Evolutionary conservation across 306 rosid species (phyloP).

Genomic region (Adenanthera pavonina): DNA sequence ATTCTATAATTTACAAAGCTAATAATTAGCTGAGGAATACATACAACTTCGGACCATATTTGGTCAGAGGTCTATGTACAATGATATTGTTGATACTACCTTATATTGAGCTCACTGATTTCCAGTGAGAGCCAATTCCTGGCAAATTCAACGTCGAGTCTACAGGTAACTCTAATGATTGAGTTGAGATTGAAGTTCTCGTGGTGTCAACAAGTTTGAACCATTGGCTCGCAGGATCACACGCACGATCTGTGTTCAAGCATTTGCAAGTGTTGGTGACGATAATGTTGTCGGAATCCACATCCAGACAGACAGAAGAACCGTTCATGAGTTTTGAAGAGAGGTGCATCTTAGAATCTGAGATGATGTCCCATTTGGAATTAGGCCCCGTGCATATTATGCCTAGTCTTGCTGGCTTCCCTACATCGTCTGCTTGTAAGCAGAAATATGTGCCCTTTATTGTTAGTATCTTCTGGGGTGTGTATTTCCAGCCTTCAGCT

Average conservation of each 20-base stretch:
- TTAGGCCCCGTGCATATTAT: slow-evolving; percentile 51
- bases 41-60: background rate
- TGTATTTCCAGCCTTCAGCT: slow-evolving; percentile 67
- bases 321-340: slow-evolving; percentile 52
- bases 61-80: background rate
- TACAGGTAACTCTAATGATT: slow-evolving; percentile 15
- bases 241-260: slow-evolving; percentile 52
- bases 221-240: slow-evolving; percentile 90
- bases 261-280: slow-evolving; percentile 82
- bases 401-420: slow-evolving; percentile 56
- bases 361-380: slow-evolving; percentile 70
- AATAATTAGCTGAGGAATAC: background rate
- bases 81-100: background rate
- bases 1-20: background rate
- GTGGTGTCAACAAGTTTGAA: slow-evolving; percentile 75
- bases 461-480: slow-evolving; percentile 53
- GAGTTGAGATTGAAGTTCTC: slow-evolving; percentile 27
- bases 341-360: slow-evolving; percentile 82
- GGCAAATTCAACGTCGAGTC: slow-evolving; percentile 31
- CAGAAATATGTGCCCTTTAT: slow-evolving; percentile 75
- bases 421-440: slow-evolving; percentile 56
- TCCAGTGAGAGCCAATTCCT: slow-evolving; percentile 15
- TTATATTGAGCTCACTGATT: slow-evolving; percentile 30
- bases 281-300: slow-evolving; percentile 55
- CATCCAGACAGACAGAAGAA: slow-evolving; percentile 70